phyloP scores from a whole-genome alignment of 345 rosid species.

The Chamaenerion angustifolium region DNA sequence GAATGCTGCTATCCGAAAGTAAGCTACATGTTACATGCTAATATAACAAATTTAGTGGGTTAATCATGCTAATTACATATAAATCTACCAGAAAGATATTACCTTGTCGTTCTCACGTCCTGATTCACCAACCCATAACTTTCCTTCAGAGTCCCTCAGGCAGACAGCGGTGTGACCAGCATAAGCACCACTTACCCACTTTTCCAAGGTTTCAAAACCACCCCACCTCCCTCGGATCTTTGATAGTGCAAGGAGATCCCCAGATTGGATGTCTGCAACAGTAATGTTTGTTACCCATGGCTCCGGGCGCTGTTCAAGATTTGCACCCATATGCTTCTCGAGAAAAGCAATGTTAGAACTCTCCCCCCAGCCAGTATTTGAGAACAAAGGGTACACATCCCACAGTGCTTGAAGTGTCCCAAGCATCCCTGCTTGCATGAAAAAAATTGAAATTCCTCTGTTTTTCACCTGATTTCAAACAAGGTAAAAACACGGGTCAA shows the following conservation, averaged over 20 bases:
- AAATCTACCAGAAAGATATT: background rate
- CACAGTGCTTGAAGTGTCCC: conserved; percentile 87
- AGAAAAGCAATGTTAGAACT: conserved; percentile 68
- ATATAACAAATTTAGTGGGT: background rate
- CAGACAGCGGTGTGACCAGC: conserved; percentile 95
- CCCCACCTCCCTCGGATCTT: conserved; percentile 33
- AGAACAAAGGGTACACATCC: conserved; percentile 94
- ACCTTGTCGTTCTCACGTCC: conserved; percentile 93
- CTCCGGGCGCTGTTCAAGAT: conserved; percentile 50
- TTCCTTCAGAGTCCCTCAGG: conserved; percentile 81
- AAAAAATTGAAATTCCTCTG: conserved; percentile 85
- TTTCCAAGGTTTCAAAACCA: conserved; percentile 95
- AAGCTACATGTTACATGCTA: background rate
- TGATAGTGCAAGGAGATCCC: conserved; percentile 83
- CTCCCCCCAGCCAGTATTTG: conserved; percentile 97
- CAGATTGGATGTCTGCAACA: conserved; percentile 66
- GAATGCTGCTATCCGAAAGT: too few relatives aligned
- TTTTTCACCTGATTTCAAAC: conserved; percentile 48
- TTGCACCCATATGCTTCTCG: conserved; percentile 81
- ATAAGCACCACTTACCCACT: conserved; percentile 98
- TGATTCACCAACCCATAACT: conserved; percentile 93
- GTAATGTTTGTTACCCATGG: conserved; percentile 24
- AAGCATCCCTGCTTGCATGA: conserved; percentile 94
- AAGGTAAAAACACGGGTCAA: background rate
- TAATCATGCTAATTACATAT: too few relatives aligned